Conservation (phyloP, 345 rosid species). For the Alliaria petiolata region DNA sequence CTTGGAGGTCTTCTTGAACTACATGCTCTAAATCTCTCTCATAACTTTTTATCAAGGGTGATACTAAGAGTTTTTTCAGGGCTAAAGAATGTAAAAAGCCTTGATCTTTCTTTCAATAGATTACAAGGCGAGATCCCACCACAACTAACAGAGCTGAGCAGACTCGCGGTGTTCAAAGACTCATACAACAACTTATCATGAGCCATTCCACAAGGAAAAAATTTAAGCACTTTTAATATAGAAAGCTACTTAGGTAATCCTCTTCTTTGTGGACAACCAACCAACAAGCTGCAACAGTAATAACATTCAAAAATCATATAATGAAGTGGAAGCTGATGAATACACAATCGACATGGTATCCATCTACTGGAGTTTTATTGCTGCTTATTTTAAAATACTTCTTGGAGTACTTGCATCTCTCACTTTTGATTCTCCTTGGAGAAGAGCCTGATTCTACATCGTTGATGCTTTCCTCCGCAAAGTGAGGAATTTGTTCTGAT, state of each 20-base stretch:
- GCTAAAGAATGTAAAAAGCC: constrained; percentile 28
- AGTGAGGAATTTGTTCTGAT: not conserved
- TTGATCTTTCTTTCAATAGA: constrained; percentile 35
- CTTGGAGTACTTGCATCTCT: not conserved
- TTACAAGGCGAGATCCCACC: not conserved
- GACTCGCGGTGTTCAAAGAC: too few species aligned
- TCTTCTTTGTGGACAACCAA: too few species aligned
- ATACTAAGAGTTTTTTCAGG: constrained; percentile 33
- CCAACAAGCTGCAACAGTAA: too few species aligned
- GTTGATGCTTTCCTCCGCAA: constrained; percentile 4
- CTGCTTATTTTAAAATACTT: too few species aligned
- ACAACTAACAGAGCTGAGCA: not conserved
- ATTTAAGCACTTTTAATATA: too few species aligned
- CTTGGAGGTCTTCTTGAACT: constrained; percentile 19
- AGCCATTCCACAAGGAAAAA: too few species aligned
- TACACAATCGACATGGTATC: too few species aligned
- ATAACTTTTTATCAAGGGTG: constrained; percentile 24
- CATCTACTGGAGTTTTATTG: too few species aligned
- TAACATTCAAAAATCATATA: too few species aligned
- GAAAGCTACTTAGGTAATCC: too few species aligned
- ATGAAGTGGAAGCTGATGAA: too few species aligned
- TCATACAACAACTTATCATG: too few species aligned
- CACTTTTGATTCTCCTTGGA: constrained; percentile 20
- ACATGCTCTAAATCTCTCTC: constrained; percentile 28
- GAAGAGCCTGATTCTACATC: not conserved